Evolutionary conservation across 2,329 filamentous ascomycete species (phyloP), one percentile per base, ranked within the genome.

Genomic region (Ophiocordyceps camponoti-rufipedis): DNA sequence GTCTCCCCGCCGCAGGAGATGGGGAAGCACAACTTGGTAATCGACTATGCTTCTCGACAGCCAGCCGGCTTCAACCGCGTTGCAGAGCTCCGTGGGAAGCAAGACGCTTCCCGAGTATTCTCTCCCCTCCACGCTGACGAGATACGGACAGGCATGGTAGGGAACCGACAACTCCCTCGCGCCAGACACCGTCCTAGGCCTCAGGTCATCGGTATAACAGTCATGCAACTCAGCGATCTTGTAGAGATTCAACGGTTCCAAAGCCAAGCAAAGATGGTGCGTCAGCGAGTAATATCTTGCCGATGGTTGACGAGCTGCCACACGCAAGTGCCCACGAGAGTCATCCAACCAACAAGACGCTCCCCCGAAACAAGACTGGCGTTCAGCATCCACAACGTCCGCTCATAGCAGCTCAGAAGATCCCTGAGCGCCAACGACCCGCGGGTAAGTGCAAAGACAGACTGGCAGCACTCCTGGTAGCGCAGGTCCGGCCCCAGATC

Each of bases 361-460:
- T 13, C 28, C 3, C 5, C 14, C 2, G 42, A 16, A 6, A 19
- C 28, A 11, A 32, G 33, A 29, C 28, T 43, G 14, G 42, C 42
- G 31, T 43, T 43, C 8, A 43, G 42, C 42, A 43, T 43, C 42
- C 42, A 43, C 14, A 43, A 13, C 9, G 42, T 43, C 42, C 42
- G 42, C 42, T 43, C 42, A 8, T 43, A 43, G 28, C 42, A 43
- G 28, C 10, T 5, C n/a, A 43, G 14, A 11, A 43, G 31, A n/a
- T 43, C 28, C 1, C 16, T 9, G 5, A 43, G 28, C 3, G 28
- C 31, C 16, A 43, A 29, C 12, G 42, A 43, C 9, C 28, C 42
- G 14, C 42, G 42, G 1, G 42, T 43, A 4, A 43, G 42, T 6
- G 42, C 42, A 6, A 43, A 19, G 28, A 43, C 42, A 7, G 42